Conservation (phyloP, 2,329 filamentous ascomycete species). For the Sporothrix dimorphospora region DNA sequence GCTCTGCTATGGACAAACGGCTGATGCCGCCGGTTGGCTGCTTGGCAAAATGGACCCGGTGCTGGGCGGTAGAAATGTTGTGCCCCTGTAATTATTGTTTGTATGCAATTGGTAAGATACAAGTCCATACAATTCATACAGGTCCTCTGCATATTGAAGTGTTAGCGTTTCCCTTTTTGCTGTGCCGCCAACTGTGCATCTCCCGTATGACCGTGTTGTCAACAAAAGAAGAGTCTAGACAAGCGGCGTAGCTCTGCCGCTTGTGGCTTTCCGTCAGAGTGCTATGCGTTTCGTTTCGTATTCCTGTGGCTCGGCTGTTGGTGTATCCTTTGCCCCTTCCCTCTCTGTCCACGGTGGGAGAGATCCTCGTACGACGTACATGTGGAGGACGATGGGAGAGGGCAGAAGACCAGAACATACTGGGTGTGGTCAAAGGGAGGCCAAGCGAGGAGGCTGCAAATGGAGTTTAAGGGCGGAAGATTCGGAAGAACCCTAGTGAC, state of each 20-base stretch:
- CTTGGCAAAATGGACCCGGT: constrained; percentile 3
- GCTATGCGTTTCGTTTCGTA: constrained; percentile 1
- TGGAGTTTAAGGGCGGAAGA: background rate
- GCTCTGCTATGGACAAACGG: constrained; percentile 7
- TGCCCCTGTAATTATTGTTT: background rate
- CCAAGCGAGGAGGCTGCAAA: background rate
- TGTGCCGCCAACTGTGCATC: background rate
- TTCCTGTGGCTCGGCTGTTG: background rate
- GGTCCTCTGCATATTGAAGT: background rate
- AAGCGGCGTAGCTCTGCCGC: constrained; percentile 8
- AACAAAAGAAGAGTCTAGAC: background rate
- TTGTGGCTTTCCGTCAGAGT: background rate
- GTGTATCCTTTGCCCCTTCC: background rate
- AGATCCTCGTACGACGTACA: background rate
- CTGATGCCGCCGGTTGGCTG: constrained; percentile 11
- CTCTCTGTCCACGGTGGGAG: background rate
- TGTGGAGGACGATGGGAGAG: no score
- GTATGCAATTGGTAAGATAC: background rate
- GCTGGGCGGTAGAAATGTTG: background rate
- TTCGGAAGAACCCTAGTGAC: background rate
- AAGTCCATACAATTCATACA: background rate
- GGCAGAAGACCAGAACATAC: no score
- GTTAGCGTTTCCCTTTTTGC: background rate
- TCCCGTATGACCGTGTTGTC: background rate
- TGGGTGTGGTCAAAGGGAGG: background rate